These are phyloP conservation scores for Saccharomycopsis hybrid DNA, from an alignment of 1,139 yeast species.

Conservation along the genomic window DNA sequence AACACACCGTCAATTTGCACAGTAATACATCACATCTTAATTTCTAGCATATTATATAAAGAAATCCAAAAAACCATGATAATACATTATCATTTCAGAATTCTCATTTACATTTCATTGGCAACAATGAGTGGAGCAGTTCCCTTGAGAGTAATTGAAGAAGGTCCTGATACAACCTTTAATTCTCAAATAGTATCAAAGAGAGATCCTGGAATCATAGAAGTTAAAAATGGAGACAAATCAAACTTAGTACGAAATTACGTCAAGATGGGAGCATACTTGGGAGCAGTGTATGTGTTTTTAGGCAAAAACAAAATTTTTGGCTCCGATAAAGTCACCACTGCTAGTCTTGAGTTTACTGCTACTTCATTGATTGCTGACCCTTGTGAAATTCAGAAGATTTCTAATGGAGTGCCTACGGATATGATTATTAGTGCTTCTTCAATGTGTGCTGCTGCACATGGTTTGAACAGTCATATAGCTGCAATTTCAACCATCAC, in stretches of 20 bases:
- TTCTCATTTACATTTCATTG: no score
- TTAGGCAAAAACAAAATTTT: constrained; percentile 13
- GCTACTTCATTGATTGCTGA: background rate
- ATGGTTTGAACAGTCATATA: background rate
- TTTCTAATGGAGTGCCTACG: background rate
- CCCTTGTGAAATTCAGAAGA: background rate
- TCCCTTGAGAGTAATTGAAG: no score
- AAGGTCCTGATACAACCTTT: no score
- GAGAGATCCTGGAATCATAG: no score
- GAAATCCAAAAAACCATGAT: no score
- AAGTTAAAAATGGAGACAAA: background rate
- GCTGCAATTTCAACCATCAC: background rate
- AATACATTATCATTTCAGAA: no score
- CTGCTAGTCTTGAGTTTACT: background rate
- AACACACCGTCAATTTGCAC: no score
- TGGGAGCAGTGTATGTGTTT: constrained; percentile 16
- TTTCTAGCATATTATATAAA: no score
- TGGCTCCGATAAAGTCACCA: constrained; percentile 12
- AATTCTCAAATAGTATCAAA: no score
- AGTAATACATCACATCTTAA: no score
- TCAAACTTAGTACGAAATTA: constrained; percentile 1
- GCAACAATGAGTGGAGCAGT: no score
- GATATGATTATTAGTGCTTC: background rate
- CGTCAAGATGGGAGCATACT: constrained; percentile 16
- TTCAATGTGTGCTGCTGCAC: background rate